Evolutionary conservation across 1,284 basidiomycete genomes (phyloP), one percentile per base, ranked within the genome.

Genomic region (Lentinus polychrous): DNA sequence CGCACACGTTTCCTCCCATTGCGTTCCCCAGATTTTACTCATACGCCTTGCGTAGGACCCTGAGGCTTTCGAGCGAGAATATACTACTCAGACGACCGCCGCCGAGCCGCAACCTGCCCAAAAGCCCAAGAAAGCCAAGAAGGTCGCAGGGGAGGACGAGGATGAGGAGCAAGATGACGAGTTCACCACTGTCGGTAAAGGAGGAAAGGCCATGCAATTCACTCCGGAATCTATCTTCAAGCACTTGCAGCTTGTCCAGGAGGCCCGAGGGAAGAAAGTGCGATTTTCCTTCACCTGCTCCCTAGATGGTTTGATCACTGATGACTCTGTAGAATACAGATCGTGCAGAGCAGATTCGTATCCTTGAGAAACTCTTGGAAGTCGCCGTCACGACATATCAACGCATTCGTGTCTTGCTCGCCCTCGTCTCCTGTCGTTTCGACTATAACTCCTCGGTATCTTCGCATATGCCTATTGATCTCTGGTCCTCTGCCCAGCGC

Each of bases 221-320:
- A 91, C 92, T 3, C 70, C 91, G 7, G 95, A 98, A 51, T 82
- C 83, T 42, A 89, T 99, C 57, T 94, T 94, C 76, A 97, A 97
- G 72, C 91, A 86, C 55, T 78, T 99, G 24, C 85, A 92, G 58
- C 78, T 86, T 38, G 85, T 99, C 38, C 86, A 97, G 64, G 96
- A 99, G 62, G 92, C 92, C 41, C 84, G 96, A 56, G 96, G 96
- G 27, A 92, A 94, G 69, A 99, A 99, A 81, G 91, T 92, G 46
- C 10, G 27, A 36, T 32, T 5, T 43, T 10, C n/a, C 36, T 5
- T 3, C 11, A 14, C 15, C 22, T 31, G 49, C 11, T 14, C 2
- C 6, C 7, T 41, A 20, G 8, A 15, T 8, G 7, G 14, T 11
- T 31, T 34, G 23, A 41, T 37, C n/a, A 17, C 14, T 41, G 20